Base-by-base conservation (phyloP, 441 rosid genomes). In the Erodium moschatum region DNA sequence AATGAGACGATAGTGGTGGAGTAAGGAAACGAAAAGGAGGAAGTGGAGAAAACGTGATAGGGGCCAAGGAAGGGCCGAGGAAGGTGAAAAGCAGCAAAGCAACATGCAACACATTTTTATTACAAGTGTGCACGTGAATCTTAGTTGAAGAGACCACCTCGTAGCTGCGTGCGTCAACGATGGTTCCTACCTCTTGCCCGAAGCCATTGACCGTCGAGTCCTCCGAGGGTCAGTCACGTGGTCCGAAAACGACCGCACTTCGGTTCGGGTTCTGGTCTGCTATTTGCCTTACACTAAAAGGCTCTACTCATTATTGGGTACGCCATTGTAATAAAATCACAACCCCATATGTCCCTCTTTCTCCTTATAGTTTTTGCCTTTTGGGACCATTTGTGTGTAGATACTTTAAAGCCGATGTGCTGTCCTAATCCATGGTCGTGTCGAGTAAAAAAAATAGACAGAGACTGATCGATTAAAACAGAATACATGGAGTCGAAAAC, bases 31-130 rank as follows among this genome's bases (percentile, higher is more conserved):
- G 0, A 56, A 69, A 31, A 33, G 16, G 2, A 56, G 12, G 65
- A 65, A 68, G 77, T 68, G 77, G 75, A 68, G 67, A 9, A 33
- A 72, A 74, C 72, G 69, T 67, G 78, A 13, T 50, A 20, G 5
- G 64, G 4, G 38, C 1, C 1, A 3, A 58, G 69, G 75, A 72
- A 72, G 63, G 21, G 58, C 6, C 4, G 60, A 33, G 71, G 77
- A 76, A 79, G 69, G 74, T 31, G 79, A 56, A 65, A 68, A 73
- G 70, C 72, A 44, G 44, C 75, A 64, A 33, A 33, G 38, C 38
- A 33, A 33, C 38, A 33, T 33, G 38, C 27, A 24, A 24, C 19
- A 13, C 58, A 50, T 20, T 50, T 50, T 50, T 50, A 33, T 33
- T 33, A 33, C 58, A 50, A 50, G 13, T 8, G 48, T 1, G 48